Conservation (phyloP, 2,329 filamentous ascomycete species). For the Fusarium verrucosum region DNA sequence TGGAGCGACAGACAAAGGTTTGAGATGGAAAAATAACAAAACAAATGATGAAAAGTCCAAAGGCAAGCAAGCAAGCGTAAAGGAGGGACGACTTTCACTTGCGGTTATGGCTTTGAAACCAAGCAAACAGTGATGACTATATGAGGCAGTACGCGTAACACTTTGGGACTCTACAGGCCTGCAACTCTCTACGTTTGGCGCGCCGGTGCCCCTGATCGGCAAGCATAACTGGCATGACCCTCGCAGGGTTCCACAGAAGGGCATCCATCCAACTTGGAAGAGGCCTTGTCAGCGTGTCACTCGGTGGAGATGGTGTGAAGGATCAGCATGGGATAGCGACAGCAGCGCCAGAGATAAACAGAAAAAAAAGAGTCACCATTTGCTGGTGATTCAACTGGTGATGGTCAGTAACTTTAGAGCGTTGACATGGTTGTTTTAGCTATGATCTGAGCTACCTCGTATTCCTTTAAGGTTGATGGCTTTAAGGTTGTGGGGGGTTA, state of each 20-base stretch:
- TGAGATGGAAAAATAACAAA: background rate
- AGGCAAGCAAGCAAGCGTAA: slow-evolving; percentile 31
- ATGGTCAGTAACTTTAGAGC: background rate
- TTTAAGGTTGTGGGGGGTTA: slow-evolving; percentile 16
- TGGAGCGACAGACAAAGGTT: slow-evolving; percentile 3
- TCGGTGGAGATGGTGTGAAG: background rate
- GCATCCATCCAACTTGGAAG: slow-evolving; percentile 1
- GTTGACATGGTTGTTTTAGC: background rate
- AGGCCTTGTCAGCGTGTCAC: slow-evolving; percentile 14
- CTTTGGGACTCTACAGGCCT: slow-evolving; percentile 12
- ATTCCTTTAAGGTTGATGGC: slow-evolving; percentile 6
- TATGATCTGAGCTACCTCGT: no score
- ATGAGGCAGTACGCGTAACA: slow-evolving; percentile 30
- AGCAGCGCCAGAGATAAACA: slow-evolving; percentile 7
- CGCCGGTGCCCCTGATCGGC: slow-evolving; percentile 19
- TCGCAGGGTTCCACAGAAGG: slow-evolving; percentile 15
- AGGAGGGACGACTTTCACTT: slow-evolving; percentile 15
- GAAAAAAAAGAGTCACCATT: no score
- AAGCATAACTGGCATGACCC: slow-evolving; percentile 9
- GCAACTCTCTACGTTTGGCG: background rate
- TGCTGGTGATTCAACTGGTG: background rate
- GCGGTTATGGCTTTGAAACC: slow-evolving; percentile 5
- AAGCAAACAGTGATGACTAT: slow-evolving; percentile 1
- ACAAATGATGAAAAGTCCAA: slow-evolving; percentile 7
- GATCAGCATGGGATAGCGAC: slow-evolving; percentile 8